Conservation (phyloP, 2,329 filamentous ascomycete genomes). For the Zymoseptoria passerinii region DNA sequence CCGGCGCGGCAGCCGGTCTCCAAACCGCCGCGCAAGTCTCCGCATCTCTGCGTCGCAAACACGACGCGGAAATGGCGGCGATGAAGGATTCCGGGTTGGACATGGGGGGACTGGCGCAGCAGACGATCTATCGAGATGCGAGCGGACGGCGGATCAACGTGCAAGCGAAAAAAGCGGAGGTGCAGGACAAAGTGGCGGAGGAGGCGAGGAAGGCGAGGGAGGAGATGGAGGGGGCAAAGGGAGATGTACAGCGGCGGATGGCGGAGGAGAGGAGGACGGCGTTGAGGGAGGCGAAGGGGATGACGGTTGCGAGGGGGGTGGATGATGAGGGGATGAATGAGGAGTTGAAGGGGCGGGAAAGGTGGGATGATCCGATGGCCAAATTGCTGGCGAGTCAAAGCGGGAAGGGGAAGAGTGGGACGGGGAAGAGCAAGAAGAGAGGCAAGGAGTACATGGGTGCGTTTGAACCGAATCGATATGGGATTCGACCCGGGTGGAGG, state of each 20-base stretch:
- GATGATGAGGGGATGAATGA: constrained; percentile 83
- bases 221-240: constrained; percentile 64
- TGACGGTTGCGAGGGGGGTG: constrained; percentile 69
- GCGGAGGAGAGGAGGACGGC: constrained; percentile 56
- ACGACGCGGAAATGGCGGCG: constrained; percentile 51
- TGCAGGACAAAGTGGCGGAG: constrained; percentile 68
- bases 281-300: constrained; percentile 71
- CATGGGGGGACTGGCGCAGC: constrained; percentile 46
- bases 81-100: constrained; percentile 40
- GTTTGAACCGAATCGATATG: constrained; percentile 84
- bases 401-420: constrained; percentile 37
- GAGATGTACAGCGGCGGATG: constrained; percentile 72
- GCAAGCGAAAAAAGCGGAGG: constrained; percentile 80
- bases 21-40: constrained; percentile 72
- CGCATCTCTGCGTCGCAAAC: constrained; percentile 50
- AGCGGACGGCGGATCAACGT: constrained; percentile 91
- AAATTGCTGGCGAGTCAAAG: constrained; percentile 59
- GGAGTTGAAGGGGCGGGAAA: constrained; percentile 63
- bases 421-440: constrained; percentile 44
- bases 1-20: constrained; percentile 77
- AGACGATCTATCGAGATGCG: constrained; percentile 93
- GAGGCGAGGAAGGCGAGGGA: constrained; percentile 55
- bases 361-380: constrained; percentile 94
- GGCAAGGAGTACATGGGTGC: constrained; percentile 63
- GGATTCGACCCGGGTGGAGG: constrained; percentile 80